Base-by-base conservation (phyloP, 768 basidiomycete species). In the Xerocomellus dryophilus region DNA sequence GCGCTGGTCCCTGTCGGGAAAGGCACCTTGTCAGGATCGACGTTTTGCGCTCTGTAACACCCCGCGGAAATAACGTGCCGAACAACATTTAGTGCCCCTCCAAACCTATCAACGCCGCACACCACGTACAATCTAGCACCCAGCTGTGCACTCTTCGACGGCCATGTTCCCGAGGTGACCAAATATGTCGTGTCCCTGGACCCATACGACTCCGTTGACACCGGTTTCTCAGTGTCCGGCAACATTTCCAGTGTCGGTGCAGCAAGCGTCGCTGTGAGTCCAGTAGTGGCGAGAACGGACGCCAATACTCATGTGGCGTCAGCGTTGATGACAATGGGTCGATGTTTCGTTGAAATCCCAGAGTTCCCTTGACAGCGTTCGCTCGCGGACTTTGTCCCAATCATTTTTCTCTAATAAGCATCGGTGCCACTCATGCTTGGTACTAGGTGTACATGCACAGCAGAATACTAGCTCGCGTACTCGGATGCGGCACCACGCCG, bases 401-500 rank as follows among this genome's bases (percentile, higher is more conserved):
- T 5, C 11, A 15, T n/a, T 10, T 15, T 11, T 44, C 21, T n/a
- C 21, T 56, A 56, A 59, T 56, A 56, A 53, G 20, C 41, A 31
- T 44, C 27, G 27, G 18, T 20, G 62, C 20, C n/a, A 29, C 63
- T 38, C n/a, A 31, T 44, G 32, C 43, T 52, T 10, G 39, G 51
- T 39, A 54, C 50, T 66, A 43, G n/a, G 51, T 31, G 63, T 66
- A 53, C 52, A 14, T 53, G 53, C 21, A 47, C 27, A 41, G 6
- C 45, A 47, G 47, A 21, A 35, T 42, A 38, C 35, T 27, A 50
- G 18, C 45, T 40, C 39, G 39, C 21, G 20, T 43, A 46, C 11
- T 53, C 29, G 50, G 29, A 50, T 47, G 41, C n/a, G 23, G 23
- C 23, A 6, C 25, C 7, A 45, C 15, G n/a, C 46, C 32, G 27